Evolutionary conservation across 2,329 filamentous ascomycete species (phyloP), one percentile per base, ranked within the genome.

Genomic region (Trichothecium sympodiale): DNA sequence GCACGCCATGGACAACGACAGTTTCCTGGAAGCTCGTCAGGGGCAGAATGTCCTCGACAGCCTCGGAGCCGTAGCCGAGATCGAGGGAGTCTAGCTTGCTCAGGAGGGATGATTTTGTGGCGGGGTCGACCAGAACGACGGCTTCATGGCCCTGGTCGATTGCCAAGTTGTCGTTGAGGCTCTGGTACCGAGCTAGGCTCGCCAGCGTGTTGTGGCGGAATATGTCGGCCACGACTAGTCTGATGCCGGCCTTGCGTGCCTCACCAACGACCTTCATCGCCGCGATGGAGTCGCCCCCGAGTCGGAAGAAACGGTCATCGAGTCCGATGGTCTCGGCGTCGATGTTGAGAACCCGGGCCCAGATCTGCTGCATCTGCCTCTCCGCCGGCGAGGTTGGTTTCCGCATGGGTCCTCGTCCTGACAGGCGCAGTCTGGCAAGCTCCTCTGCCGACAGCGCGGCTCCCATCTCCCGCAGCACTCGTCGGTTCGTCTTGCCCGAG

Each of bases 1-100:
- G 31, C 9, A 36, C 20, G 13, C 40, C 39, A 3, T 30, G 26
- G 0, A 17, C 23, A 3, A 47, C 20, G 5, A 20, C 31, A 8
- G 39, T 16, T 12, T 39, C 37, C 25, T 49, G 46, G 32, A 44
- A 41, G 7, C 35, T 39, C 1, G 43, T 48, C 3, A 42, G n/a
- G 2, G 46, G 44, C 7, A 41, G 23, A 15, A 48, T 43, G 9
- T 47, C 44, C 8, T 35, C 39, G 17, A 48, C 34, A 7, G 33
- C 25, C 1, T n/a, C n/a, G 7, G 43, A 31, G 5, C 16, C 9
- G 3, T 41, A 31, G 18, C 27, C 27, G 8, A 41, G 26, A 3
- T 29, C 15, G 12, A 42, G 29, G 0, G 36, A 32, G 14, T 39
- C 39, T 3, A 41, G 29, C 16, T 41, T 29, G 2, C 26, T 8